Base-by-base conservation (phyloP, 108 stramenopile species). In the Skeletonema marinoi region DNA sequence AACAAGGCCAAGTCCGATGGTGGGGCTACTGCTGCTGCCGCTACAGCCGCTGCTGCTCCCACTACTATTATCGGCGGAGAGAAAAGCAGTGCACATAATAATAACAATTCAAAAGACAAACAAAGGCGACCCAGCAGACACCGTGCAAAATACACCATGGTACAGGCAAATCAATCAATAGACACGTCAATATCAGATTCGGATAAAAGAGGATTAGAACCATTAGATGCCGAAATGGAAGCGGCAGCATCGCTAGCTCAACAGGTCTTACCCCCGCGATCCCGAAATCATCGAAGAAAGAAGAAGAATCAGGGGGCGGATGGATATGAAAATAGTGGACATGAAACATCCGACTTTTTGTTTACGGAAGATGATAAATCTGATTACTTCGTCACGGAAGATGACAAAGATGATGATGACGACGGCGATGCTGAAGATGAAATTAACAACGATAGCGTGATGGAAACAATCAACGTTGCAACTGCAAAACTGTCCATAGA, bases 291-390 rank as follows among this genome's bases (percentile, higher is more conserved):
- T 30, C 41, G 25, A 16, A 19, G 65, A 1, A 31, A 9, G 46
- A 68, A 68, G 68, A 50, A 68, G 25, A 50, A 51, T 32, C 3
- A 31, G n/a, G 50, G 31, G 32, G 31, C 31, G 19, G 75, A 75
- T 61, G 75, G 75, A 32, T 75, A 75, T 61, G 75, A 75, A 59
- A 75, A 75, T 42, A 75, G 75, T 68, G 75, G 75, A 16, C 66
- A 75, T 61, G 75, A 75, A 64, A 75, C 65, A 16, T 58, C 58
- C 31, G 75, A 75, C 67, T 75, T 75, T 61, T 61, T 50, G 29
- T 44, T 39, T 44, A 51, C 68, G 1, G 50, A 68, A 51, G 68
- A 68, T 54, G 68, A 68, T 50, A 68, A 31, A 32, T 32, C 29
- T 16, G 32, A 50, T 68, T 32, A 41, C 42, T 25, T 56, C 25